Evolutionary conservation across 768 basidiomycete species (phyloP).

Genomic region (Lentinula lateritia): DNA sequence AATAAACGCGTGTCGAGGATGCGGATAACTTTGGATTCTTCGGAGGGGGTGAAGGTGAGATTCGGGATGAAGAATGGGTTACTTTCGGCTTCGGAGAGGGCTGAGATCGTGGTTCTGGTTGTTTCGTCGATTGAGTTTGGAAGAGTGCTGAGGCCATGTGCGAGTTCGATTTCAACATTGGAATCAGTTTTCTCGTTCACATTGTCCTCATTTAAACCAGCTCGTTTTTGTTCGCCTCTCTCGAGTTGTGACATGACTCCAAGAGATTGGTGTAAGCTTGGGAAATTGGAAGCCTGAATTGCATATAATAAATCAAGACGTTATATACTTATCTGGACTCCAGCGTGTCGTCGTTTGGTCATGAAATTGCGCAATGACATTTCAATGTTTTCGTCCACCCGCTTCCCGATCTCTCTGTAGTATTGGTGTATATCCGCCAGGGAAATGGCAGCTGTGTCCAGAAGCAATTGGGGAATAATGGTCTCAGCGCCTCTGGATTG

Average conservation of each 20-base stretch:
- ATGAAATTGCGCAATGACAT: constrained; percentile 10
- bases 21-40: constrained; percentile 25
- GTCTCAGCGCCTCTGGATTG: too few species aligned
- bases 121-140: not conserved
- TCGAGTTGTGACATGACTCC: not conserved
- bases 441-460: too few species aligned
- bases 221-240: not conserved
- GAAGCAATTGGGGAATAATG: too few species aligned
- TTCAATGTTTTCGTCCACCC: too few species aligned
- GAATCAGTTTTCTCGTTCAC: too few species aligned
- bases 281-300: not conserved
- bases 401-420: too few species aligned
- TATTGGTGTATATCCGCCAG: too few species aligned
- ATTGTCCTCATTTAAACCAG: too few species aligned
- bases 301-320: not conserved
- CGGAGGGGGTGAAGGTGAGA: constrained; percentile 24
- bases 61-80: constrained; percentile 22
- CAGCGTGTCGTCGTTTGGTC: constrained; percentile 5
- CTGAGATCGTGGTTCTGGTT: not conserved
- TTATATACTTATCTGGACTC: not conserved
- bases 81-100: constrained; percentile 4
- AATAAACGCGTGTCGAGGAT: constrained; percentile 23
- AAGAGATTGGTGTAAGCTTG: not conserved
- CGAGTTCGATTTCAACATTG: too few species aligned
- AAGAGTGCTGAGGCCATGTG: too few species aligned